These are phyloP conservation scores for Echium plantagineum DNA, from an alignment of 257 asterid species.

Conservation along the genomic window DNA sequence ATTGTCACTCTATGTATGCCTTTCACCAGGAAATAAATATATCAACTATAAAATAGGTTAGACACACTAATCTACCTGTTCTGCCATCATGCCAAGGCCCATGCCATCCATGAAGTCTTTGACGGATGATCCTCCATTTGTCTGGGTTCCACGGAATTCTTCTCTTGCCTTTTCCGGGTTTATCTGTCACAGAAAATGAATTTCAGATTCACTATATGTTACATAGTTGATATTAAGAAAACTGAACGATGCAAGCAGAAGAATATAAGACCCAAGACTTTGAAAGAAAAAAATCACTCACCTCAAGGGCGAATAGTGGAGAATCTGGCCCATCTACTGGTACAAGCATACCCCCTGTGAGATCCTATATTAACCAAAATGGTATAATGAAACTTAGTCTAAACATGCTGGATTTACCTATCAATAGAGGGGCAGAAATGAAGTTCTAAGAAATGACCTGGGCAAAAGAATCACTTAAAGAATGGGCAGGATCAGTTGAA, in stretches of 20 bases:
- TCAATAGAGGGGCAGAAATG: no score
- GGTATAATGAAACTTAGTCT: slow-evolving; percentile 4
- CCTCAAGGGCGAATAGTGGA: slow-evolving; percentile 99
- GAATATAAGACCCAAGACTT: background rate
- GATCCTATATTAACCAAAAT: slow-evolving; percentile 45
- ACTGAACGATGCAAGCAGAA: background rate
- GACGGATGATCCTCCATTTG: slow-evolving; percentile 74
- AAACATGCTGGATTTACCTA: background rate
- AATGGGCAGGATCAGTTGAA: slow-evolving; percentile 99
- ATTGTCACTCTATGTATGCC: background rate
- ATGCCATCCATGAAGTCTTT: slow-evolving; percentile 55
- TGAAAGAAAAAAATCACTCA: slow-evolving; percentile 15
- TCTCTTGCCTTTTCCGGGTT: slow-evolving; percentile 95
- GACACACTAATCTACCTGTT: no score
- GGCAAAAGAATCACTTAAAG: slow-evolving; percentile 95
- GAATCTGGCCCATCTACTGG: slow-evolving; percentile 84
- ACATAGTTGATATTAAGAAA: background rate
- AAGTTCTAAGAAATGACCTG: slow-evolving; percentile 37
- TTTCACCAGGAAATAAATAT: background rate
- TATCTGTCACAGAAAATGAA: slow-evolving; percentile 43
- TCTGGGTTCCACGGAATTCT: slow-evolving; percentile 63
- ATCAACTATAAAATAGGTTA: background rate
- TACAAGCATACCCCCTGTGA: slow-evolving; percentile 76
- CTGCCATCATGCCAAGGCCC: no score
- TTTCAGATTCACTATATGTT: background rate